Evolutionary conservation across 768 basidiomycete genomes (phyloP).

Genomic region (Astraeus odoratus): DNA sequence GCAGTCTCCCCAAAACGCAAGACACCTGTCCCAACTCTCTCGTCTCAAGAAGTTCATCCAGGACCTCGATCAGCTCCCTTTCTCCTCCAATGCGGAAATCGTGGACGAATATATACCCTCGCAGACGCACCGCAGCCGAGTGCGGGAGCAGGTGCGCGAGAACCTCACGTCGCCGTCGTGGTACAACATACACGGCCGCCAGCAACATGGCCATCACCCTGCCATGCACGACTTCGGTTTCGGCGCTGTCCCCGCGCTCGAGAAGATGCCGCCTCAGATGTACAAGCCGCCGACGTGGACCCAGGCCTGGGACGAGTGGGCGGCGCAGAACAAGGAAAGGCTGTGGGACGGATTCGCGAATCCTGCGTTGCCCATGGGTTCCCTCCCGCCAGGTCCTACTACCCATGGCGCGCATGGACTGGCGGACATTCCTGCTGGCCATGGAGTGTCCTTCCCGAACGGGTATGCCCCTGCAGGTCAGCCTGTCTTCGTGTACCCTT

Average conservation of each 20-base stretch:
- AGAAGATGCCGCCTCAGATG: conserved; percentile 3
- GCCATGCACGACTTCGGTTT: not conserved
- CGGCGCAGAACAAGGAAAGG: conserved; percentile 15
- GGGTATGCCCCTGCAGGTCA: conserved; percentile 15
- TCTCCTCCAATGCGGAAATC: conserved; percentile 36
- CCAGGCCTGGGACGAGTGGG: conserved; percentile 19
- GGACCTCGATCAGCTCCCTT: conserved; percentile 35
- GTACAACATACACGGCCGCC: conserved; percentile 14
- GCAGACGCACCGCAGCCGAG: conserved; percentile 12
- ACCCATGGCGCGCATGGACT: conserved; percentile 2
- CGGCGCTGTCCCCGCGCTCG: not conserved
- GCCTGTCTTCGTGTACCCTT: conserved; percentile 14
- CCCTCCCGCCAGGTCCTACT: not conserved
- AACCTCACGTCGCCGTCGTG: conserved; percentile 20
- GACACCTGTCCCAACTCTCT: conserved; percentile 21
- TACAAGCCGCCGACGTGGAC: conserved; percentile 6
- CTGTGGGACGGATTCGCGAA: conserved; percentile 6
- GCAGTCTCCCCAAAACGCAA: conserved; percentile 8
- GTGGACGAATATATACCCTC: conserved; percentile 41
- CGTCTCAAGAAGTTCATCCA: conserved; percentile 31
- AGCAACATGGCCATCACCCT: not conserved
- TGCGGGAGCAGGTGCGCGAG: conserved; percentile 7
- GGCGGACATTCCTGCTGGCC: not conserved
- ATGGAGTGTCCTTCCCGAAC: conserved; percentile 10
- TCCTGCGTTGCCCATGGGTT: no score